Conservation (phyloP, 2,329 filamentous ascomycete genomes). For the Colletotrichum simmondsii region DNA sequence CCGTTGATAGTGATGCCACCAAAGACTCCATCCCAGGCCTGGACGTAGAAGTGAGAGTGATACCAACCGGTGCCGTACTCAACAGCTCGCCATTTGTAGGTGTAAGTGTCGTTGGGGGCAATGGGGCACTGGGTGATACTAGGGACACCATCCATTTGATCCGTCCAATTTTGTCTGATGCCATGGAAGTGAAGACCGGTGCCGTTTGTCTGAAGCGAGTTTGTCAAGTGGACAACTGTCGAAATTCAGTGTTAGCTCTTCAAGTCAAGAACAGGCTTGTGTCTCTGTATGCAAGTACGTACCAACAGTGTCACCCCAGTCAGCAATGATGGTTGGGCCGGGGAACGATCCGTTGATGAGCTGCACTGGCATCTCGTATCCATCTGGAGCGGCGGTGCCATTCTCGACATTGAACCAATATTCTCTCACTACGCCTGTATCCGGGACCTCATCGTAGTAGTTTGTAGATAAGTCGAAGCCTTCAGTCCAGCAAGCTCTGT, state of each 20-base stretch:
- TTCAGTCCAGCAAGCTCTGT: background rate
- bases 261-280: too few relatives aligned
- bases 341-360: conserved; percentile 67
- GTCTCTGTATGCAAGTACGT: too few relatives aligned
- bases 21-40: conserved; percentile 64
- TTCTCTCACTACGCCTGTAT: conserved; percentile 1
- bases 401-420: conserved; percentile 8
- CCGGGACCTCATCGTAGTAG: background rate
- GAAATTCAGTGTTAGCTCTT: too few relatives aligned
- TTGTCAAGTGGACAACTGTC: conserved; percentile 61
- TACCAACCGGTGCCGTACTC: conserved; percentile 69
- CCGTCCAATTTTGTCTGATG: conserved; percentile 65
- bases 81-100: conserved; percentile 67
- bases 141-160: conserved; percentile 66
- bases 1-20: conserved; percentile 73
- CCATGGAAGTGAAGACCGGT: conserved; percentile 74
- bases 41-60: conserved; percentile 67
- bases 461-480: background rate
- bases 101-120: conserved; percentile 60
- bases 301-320: conserved; percentile 59
- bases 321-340: conserved; percentile 66
- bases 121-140: conserved; percentile 61
- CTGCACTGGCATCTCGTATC: too few relatives aligned
- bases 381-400: too few relatives aligned
- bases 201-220: conserved; percentile 61